Conservation (phyloP, 768 basidiomycete genomes). For the Suillus subaureus region DNA sequence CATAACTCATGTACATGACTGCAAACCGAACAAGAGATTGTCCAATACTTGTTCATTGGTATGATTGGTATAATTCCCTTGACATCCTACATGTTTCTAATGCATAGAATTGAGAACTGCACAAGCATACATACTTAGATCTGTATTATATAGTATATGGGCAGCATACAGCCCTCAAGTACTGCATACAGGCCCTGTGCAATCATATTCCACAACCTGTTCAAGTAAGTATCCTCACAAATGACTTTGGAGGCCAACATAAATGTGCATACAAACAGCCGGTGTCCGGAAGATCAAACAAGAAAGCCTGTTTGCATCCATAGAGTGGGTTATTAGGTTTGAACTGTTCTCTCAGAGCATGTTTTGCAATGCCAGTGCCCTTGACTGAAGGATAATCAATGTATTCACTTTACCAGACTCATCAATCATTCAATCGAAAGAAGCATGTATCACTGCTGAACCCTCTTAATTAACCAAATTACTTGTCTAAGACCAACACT, state of each 20-base stretch:
- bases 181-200: neutral
- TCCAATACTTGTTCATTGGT: neutral
- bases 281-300: neutral
- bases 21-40: neutral
- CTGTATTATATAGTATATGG: neutral
- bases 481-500: neutral
- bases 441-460: neutral
- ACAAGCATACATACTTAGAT: neutral
- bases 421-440: neutral
- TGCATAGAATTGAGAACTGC: neutral
- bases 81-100: neutral
- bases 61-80: neutral
- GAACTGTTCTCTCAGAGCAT: neutral
- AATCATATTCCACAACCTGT: neutral
- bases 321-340: neutral
- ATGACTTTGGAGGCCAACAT: neutral
- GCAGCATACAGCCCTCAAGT: slow-evolving; percentile 2
- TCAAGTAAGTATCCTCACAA: neutral
- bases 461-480: neutral
- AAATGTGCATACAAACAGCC: neutral
- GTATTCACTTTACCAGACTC: neutral
- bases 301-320: neutral
- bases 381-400: neutral
- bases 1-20: neutral
- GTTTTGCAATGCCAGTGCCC: neutral